A percentile compares a stretch with the other conserved stretches of the same genome.
Conservation (phyloP, 2,329 filamentous ascomycete species). For the Botrytis pseudocinerea region DNA sequence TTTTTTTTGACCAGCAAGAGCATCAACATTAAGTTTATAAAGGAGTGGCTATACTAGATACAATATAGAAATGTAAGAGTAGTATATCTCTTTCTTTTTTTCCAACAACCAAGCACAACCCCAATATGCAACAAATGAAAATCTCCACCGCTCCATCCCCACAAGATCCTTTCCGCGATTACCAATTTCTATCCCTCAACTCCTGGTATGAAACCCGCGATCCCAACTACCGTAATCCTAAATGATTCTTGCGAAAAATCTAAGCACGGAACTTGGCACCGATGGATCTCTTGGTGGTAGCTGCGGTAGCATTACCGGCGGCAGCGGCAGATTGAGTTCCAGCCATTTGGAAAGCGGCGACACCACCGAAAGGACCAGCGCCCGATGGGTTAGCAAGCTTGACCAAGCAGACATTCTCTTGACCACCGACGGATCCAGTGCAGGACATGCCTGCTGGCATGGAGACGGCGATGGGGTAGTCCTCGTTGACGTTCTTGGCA, state of each 20-base stretch:
- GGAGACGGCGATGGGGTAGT: constrained; percentile 48
- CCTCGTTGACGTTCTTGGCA: constrained; percentile 38
- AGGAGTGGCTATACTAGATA: constrained; percentile 17
- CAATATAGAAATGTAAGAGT: constrained; percentile 12
- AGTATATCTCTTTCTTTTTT: constrained; percentile 20
- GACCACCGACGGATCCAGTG: constrained; percentile 60
- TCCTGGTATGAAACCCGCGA: constrained; percentile 3
- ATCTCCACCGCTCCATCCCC: background rate
- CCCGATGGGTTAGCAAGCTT: constrained; percentile 61
- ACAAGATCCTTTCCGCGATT: background rate
- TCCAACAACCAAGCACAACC: constrained; percentile 11
- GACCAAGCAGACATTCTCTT: constrained; percentile 61
- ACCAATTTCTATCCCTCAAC: background rate
- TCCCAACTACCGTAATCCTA: background rate
- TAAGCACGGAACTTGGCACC: constrained; percentile 27
- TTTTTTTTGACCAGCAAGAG: constrained; percentile 20
- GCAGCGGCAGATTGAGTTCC: constrained; percentile 20
- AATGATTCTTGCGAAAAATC: background rate
- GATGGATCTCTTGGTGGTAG: constrained; percentile 17
- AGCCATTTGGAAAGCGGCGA: constrained; percentile 55
- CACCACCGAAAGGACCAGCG: constrained; percentile 63
- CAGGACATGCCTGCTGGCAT: constrained; percentile 54
- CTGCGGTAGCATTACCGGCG: constrained; percentile 7
- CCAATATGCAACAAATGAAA: constrained; percentile 1
- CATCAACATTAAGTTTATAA: constrained; percentile 10